Evolutionary conservation across 148 eudicot species (phyloP).

Genomic region (Camellia lanceoleosa): DNA sequence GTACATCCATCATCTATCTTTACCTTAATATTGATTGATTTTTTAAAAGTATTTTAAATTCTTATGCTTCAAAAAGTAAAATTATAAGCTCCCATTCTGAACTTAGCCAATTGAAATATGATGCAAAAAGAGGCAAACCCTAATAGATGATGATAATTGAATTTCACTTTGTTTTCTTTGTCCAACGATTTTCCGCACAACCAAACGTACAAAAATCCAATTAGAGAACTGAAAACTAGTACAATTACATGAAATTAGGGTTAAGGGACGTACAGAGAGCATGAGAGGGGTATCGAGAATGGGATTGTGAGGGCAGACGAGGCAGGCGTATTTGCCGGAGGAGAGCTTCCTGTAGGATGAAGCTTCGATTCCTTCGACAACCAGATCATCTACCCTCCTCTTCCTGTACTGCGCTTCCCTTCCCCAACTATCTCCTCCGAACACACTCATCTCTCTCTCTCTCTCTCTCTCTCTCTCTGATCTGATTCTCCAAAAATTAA

Average conservation of each 20-base stretch:
- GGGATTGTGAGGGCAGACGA: conserved; percentile 52
- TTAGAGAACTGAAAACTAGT: not conserved
- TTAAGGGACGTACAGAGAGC: conserved; percentile 42
- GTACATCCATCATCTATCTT: no score
- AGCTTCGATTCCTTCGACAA: conserved; percentile 32
- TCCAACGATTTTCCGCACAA: not conserved
- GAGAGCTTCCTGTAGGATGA: conserved; percentile 54
- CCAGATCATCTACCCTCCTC: conserved; percentile 49
- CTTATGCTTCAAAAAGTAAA: no score
- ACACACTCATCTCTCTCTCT: conserved; percentile 42
- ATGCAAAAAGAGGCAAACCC: no score
- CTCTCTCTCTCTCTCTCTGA: conserved; percentile 6
- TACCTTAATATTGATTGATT: no score
- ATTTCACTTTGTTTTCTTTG: not conserved
- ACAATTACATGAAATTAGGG: not conserved
- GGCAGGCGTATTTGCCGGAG: conserved; percentile 52
- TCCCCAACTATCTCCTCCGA: conserved; percentile 69
- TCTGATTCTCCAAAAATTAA: no score
- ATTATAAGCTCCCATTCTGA: no score
- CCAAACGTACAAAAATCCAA: not conserved
- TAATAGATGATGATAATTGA: no score
- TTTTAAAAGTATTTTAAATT: no score
- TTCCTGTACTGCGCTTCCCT: conserved; percentile 58
- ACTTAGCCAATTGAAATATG: no score
- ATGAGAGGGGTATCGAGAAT: conserved; percentile 54